Evolutionary conservation across 495 filamentous ascomycete genomes (phyloP), one percentile per base, ranked within the genome.

Genomic region (Hypomontagnella monticulosa): DNA sequence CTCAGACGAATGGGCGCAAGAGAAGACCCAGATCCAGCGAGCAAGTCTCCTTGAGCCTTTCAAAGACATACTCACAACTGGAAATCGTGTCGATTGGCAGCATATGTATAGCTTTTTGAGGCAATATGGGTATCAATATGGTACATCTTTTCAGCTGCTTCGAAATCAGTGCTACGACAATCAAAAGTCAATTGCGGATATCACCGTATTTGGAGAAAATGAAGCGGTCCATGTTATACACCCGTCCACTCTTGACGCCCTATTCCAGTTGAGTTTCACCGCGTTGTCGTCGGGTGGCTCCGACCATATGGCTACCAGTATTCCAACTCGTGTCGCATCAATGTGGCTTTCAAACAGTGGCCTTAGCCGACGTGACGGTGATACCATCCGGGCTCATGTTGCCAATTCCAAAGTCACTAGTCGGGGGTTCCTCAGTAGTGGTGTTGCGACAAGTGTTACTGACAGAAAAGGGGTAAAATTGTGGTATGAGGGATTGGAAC

Each of bases 91-190:
- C 14, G n/a, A 44, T 9, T 44, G 10, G 14, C 3, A 16, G 8
- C 14, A 19, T 10, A 44, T 44, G 42, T 44, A 44, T 10, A 15
- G 15, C 14, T 16, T 44, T 44, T 20, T 44, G 42, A 15, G 15
- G 42, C 42, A 44, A 18, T 18, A 15, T 19, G 42, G 42, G 14
- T 19, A n/a, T 16, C 42, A 19, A 2, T 44, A 44, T 15, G 42
- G 42, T 10, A 9, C 42, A 3, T 15, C 9, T 10, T 44, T 44
- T 15, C 42, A 19, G 15, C 7, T 9, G 42, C n/a, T 19, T 10
- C 42, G 77, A 73, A 79, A 44, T 20, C 37, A 72, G 80, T 20
- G 37, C 14, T 15, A 18, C 3, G 20, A 23, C 3, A 14, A 23
- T n/a, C 16, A 11, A 9, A 27, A 27, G 23, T 27, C 36, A 40